A percentile compares a stretch with the other conserved stretches of the same genome.
Conservation (phyloP, 2,329 filamentous ascomycete genomes). For the Gaeumannomyces tritici region DNA sequence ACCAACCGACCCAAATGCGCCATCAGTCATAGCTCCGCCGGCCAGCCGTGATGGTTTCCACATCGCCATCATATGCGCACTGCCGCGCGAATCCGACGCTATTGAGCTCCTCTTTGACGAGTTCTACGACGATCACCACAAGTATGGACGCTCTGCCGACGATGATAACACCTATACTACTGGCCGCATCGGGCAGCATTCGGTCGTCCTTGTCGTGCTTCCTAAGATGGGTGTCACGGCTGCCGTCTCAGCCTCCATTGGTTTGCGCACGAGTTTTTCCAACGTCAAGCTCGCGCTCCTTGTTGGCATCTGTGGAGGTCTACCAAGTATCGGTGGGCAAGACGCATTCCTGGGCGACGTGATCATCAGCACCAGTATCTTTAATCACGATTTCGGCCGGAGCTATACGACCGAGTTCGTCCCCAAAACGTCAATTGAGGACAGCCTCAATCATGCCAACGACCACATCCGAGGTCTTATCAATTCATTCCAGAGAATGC, state of each 20-base stretch:
- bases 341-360: slow-evolving; percentile 21
- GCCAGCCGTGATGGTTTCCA: neutral
- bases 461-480: neutral
- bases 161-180: neutral
- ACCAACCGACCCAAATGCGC: too few relatives aligned
- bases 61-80: neutral
- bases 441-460: neutral
- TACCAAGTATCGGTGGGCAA: neutral
- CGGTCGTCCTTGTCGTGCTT: slow-evolving; percentile 20
- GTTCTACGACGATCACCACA: neutral
- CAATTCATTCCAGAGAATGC: neutral
- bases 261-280: neutral
- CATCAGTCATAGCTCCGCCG: too few relatives aligned
- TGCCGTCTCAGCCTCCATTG: slow-evolving; percentile 7
- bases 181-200: slow-evolving; percentile 12
- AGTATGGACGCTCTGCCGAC: too few relatives aligned
- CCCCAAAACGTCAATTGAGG: slow-evolving; percentile 13
- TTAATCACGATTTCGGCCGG: slow-evolving; percentile 19
- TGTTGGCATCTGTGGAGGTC: slow-evolving; percentile 12
- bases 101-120: neutral
- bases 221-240: slow-evolving; percentile 17
- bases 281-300: slow-evolving; percentile 8
- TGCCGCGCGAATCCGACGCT: neutral
- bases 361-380: slow-evolving; percentile 17
- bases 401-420: slow-evolving; percentile 14